A percentile compares a stretch with the other conserved stretches of the same genome.
These are phyloP conservation scores for Grigorovia transvaalensis DNA, from an alignment of 805 yeast genomes.

Conservation along the genomic window DNA sequence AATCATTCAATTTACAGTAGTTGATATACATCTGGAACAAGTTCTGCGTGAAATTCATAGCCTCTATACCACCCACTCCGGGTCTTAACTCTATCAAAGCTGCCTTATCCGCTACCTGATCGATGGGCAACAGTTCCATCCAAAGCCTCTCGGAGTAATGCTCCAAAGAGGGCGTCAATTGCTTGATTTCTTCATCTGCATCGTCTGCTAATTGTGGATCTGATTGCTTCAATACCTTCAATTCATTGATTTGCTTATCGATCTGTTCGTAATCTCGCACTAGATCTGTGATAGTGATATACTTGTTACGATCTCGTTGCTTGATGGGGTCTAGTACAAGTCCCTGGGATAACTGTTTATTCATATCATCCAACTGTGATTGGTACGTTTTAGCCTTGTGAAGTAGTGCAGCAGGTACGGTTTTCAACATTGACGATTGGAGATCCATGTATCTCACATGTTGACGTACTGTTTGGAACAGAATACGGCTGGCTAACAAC, in stretches of 20 bases:
- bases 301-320: conserved; percentile 38
- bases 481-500: too few species aligned
- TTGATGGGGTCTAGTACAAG: conserved; percentile 35
- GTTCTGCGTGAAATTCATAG: conserved; percentile 76
- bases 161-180: conserved; percentile 36
- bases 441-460: too few species aligned
- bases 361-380: conserved; percentile 34
- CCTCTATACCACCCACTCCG: conserved; percentile 94
- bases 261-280: conserved; percentile 28
- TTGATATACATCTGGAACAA: conserved; percentile 70
- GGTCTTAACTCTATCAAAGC: conserved; percentile 82
- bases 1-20: conserved; percentile 52
- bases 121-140: conserved; percentile 58
- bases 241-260: conserved; percentile 26
- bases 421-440: conserved; percentile 4
- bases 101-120: conserved; percentile 63
- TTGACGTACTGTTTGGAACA: too few species aligned
- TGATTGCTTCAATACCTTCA: conserved; percentile 22
- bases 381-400: conserved; percentile 36
- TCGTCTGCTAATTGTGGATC: conserved; percentile 37
- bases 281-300: neutral
- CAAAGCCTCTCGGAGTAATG: conserved; percentile 39
- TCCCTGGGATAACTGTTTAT: conserved; percentile 34
- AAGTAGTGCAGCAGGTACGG: conserved; percentile 42
- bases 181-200: conserved; percentile 50